Percentiles rank a stretch among this genome's conserved stretches.
Conservation (phyloP, 495 filamentous ascomycete species). For the Endocarpon pusillum region DNA sequence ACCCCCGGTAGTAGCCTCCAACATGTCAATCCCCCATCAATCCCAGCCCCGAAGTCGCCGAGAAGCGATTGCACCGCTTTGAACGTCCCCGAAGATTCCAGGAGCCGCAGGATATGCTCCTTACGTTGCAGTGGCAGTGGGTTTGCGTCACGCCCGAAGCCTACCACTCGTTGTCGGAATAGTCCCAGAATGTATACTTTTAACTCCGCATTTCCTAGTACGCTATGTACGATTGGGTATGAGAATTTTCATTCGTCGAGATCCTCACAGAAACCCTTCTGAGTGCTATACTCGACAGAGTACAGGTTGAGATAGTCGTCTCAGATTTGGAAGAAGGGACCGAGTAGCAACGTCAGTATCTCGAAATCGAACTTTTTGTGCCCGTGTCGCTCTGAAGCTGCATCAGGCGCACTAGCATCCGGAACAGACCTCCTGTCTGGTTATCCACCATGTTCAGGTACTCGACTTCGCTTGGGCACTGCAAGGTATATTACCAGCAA, state of each 20-base stretch:
- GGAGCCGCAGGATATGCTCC: constrained; percentile 7
- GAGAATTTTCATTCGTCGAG: constrained; percentile 24
- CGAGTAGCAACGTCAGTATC: constrained; percentile 10
- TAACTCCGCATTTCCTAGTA: constrained; percentile 3
- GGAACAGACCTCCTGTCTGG: constrained; percentile 25
- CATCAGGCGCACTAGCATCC: constrained; percentile 17
- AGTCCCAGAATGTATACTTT: constrained; percentile 26
- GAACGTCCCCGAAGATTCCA: constrained; percentile 6
- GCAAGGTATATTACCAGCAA: constrained; percentile 16
- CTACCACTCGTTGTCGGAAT: constrained; percentile 11
- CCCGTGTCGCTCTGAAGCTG: constrained; percentile 5
- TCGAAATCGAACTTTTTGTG: constrained; percentile 7
- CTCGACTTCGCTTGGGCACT: constrained; percentile 14
- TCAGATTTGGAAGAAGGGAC: constrained; percentile 20
- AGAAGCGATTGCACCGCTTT: constrained; percentile 6
- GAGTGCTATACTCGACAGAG: constrained; percentile 9
- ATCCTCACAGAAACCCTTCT: constrained; percentile 21
- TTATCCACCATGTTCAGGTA: constrained; percentile 20
- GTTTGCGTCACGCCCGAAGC: not conserved
- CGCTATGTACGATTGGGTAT: constrained; percentile 14
- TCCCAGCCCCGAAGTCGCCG: constrained; percentile 4
- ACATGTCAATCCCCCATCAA: constrained; percentile 2
- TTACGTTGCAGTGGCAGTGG: constrained; percentile 3
- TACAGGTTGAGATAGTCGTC: constrained; percentile 24
- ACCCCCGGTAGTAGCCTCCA: constrained; percentile 5